Evolutionary conservation across 1,139 yeast species (phyloP).

Genomic region (Spencermartinsiella ligniputridi): DNA sequence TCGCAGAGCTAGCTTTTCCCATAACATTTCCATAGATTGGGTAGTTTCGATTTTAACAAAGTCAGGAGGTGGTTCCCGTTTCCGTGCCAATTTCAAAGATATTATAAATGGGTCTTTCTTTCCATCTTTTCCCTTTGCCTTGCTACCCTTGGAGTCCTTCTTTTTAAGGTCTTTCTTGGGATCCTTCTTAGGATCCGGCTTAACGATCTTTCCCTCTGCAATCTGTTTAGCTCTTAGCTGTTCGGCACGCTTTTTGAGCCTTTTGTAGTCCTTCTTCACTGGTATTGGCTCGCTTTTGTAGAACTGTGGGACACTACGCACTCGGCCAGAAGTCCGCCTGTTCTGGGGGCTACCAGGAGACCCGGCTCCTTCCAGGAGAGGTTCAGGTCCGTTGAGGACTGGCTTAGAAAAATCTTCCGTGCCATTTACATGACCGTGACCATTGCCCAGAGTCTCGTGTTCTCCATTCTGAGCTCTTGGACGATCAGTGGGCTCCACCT

Average conservation of each 20-base stretch:
- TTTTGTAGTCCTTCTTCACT: constrained; percentile 11
- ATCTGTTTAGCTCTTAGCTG: neutral
- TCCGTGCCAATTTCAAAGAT: constrained; percentile 11
- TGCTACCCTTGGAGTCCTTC: neutral
- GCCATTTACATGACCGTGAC: too few relatives aligned
- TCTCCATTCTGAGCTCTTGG: too few relatives aligned
- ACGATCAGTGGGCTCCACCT: too few relatives aligned
- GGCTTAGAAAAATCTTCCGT: too few relatives aligned
- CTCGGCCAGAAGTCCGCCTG: constrained; percentile 20
- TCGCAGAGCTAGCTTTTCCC: constrained; percentile 26
- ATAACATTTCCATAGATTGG: constrained; percentile 24
- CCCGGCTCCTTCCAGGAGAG: too few relatives aligned
- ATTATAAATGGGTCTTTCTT: constrained; percentile 7
- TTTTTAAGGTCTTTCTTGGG: neutral
- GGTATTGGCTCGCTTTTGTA: constrained; percentile 21
- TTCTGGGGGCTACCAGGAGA: constrained; percentile 1
- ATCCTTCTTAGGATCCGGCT: constrained; percentile 1
- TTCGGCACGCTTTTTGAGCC: constrained; percentile 7
- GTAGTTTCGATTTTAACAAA: constrained; percentile 21
- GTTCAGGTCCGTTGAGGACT: too few relatives aligned
- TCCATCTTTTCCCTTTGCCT: neutral
- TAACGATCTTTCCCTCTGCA: constrained; percentile 3
- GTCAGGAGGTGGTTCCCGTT: constrained; percentile 24
- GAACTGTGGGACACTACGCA: constrained; percentile 20
- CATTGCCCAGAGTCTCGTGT: too few relatives aligned